Evolutionary conservation across 2,329 filamentous ascomycete genomes (phyloP).

Genomic region (Alternaria incomplexa): DNA sequence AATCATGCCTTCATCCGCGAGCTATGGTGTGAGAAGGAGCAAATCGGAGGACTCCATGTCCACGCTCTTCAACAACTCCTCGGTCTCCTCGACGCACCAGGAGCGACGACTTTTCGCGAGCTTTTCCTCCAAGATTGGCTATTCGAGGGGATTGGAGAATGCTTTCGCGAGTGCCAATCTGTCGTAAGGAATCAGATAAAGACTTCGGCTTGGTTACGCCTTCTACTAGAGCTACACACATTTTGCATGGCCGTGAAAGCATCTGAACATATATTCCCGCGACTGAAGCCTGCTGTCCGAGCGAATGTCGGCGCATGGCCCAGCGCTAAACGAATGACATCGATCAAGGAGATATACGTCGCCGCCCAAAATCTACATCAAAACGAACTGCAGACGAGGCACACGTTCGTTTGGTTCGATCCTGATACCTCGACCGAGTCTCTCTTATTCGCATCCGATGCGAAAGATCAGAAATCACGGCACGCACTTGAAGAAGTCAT

Average conservation of each 20-base stretch:
- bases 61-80: conserved; percentile 24
- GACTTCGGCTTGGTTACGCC: conserved; percentile 20
- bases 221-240: conserved; percentile 26
- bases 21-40: conserved; percentile 11
- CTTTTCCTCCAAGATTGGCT: conserved; percentile 26
- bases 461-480: background rate
- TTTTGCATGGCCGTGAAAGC: conserved; percentile 26
- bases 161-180: conserved; percentile 29
- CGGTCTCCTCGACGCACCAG: conserved; percentile 15
- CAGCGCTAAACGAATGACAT: conserved; percentile 3
- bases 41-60: conserved; percentile 28
- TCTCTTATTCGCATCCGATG: background rate
- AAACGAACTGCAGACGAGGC: background rate
- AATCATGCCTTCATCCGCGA: conserved; percentile 17
- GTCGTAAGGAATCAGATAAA: conserved; percentile 27
- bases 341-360: conserved; percentile 24
- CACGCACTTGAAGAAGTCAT: conserved; percentile 20
- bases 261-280: conserved; percentile 17
- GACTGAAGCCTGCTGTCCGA: background rate
- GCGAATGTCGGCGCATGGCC: background rate
- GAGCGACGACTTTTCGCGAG: conserved; percentile 17
- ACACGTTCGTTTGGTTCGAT: background rate
- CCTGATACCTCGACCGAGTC: background rate
- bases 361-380: background rate
- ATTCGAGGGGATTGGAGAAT: conserved; percentile 28